Base-by-base conservation (phyloP, 331 rosid species). In the Malus hybrid region DNA sequence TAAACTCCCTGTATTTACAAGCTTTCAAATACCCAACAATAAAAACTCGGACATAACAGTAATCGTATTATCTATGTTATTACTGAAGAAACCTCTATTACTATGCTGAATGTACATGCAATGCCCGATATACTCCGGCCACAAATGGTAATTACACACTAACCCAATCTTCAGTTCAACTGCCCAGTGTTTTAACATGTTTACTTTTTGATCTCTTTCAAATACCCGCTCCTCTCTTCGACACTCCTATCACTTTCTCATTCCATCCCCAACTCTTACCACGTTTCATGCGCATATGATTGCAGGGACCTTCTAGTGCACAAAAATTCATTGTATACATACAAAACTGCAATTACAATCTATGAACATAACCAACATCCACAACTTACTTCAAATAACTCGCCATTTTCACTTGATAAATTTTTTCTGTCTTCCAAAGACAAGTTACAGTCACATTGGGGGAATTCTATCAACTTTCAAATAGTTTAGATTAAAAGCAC, bases 1-100 rank as follows among this genome's bases (percentile, higher is more conserved):
- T 5, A 67, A 55, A 65, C 57, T 68, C 64, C 44, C 78, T 12
- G 52, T 6, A 82, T 65, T 71, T 32, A 54, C 62, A 29, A 73
- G 14, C 33, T 79, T 44, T 63, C 52, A 48, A 44, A 63, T 48
- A 73, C 67, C 50, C 50, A 44, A 42, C 5, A 50, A 50, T 15
- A 15, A 50, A 52, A 52, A 52, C 15, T 62, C 1, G 5, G 5
- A 28, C 67, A 4, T 59, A 20, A 59, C 29, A 10, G 13, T 10
- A 1, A 59, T 22, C 16, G 24, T 59, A 0, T 22, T 59, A n/a
- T 20, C 31, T 59, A 1, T 59, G 31, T 24, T n/a, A 42, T 42
- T 42, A 42, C 48, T 42, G 14, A 42, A 59, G 31, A 59, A 59
- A 59, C 29, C 2, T 15, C 14, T 42, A 11, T 10, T 42, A 42